Percentiles rank a stretch among this genome's conserved stretches.
These are phyloP conservation scores for Lactifluus piperatus DNA, from an alignment of 768 basidiomycete genomes.

Conservation along the genomic window DNA sequence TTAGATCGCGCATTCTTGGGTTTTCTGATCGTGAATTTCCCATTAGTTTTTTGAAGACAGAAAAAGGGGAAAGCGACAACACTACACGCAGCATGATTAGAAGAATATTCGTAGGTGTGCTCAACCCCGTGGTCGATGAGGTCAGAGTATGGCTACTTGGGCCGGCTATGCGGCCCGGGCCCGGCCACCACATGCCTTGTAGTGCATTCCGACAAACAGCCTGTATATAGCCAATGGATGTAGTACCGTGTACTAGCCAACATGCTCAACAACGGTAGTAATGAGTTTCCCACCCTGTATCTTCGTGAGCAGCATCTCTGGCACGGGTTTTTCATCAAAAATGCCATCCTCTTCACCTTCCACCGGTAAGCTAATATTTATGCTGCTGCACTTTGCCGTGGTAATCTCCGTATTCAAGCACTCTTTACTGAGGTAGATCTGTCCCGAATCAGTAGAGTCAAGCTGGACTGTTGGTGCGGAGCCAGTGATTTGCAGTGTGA, in stretches of 20 bases:
- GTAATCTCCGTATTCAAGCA: constrained; percentile 80
- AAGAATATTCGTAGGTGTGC: neutral
- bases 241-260: constrained; percentile 33
- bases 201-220: neutral
- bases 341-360: constrained; percentile 88
- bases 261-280: constrained; percentile 85
- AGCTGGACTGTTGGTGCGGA: constrained; percentile 86
- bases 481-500: constrained; percentile 87
- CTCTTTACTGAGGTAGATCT: constrained; percentile 83
- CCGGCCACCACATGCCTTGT: too few relatives aligned
- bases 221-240: neutral
- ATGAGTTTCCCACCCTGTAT: constrained; percentile 77
- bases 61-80: neutral
- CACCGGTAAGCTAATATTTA: constrained; percentile 84
- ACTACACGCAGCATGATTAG: constrained; percentile 16
- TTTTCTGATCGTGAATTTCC: constrained; percentile 42
- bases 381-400: constrained; percentile 86
- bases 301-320: constrained; percentile 91
- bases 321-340: constrained; percentile 82
- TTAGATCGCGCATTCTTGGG: constrained; percentile 96
- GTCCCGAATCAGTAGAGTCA: constrained; percentile 92
- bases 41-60: neutral
- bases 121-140: too few relatives aligned
- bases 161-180: neutral
- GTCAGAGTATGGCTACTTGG: neutral